Conservation (phyloP, 208 protist species). For the Phytomonas sp. region DNA sequence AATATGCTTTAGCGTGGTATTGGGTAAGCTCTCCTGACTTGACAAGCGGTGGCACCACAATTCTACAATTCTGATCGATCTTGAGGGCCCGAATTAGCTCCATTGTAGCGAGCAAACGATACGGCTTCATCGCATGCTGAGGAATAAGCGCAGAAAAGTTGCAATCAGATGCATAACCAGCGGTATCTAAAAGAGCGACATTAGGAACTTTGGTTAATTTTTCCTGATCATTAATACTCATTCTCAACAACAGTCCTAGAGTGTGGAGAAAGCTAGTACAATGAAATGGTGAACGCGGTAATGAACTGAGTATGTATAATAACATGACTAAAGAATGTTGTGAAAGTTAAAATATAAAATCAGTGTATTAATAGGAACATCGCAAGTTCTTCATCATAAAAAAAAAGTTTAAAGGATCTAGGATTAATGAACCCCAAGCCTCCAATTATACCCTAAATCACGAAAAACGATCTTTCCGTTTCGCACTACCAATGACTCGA, state of each 20-base stretch:
- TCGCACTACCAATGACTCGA: slow-evolving; percentile 63
- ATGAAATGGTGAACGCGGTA: not conserved
- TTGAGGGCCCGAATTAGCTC: slow-evolving; percentile 65
- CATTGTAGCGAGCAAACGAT: slow-evolving; percentile 73
- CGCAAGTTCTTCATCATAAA: not conserved
- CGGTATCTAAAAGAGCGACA: slow-evolving; percentile 73
- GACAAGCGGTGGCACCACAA: slow-evolving; percentile 72
- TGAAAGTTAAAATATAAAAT: not conserved
- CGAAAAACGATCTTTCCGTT: slow-evolving; percentile 64
- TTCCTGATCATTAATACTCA: not conserved
- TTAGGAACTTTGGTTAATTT: slow-evolving; percentile 6
- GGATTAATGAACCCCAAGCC: not conserved
- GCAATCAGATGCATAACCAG: slow-evolving; percentile 78
- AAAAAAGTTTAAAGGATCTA: not conserved
- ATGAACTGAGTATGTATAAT: not conserved
- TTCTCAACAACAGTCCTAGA: not conserved
- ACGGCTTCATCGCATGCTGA: slow-evolving; percentile 89
- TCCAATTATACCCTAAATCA: slow-evolving; percentile 67
- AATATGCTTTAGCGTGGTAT: slow-evolving; percentile 70
- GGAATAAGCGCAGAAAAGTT: slow-evolving; percentile 77
- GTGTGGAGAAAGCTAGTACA: not conserved
- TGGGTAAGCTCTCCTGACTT: slow-evolving; percentile 44
- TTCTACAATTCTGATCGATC: slow-evolving; percentile 47
- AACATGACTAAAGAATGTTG: not conserved
- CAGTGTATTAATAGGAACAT: not conserved